Base-by-base conservation (phyloP, 331 rosid species). In the Quercus tomentella region DNA sequence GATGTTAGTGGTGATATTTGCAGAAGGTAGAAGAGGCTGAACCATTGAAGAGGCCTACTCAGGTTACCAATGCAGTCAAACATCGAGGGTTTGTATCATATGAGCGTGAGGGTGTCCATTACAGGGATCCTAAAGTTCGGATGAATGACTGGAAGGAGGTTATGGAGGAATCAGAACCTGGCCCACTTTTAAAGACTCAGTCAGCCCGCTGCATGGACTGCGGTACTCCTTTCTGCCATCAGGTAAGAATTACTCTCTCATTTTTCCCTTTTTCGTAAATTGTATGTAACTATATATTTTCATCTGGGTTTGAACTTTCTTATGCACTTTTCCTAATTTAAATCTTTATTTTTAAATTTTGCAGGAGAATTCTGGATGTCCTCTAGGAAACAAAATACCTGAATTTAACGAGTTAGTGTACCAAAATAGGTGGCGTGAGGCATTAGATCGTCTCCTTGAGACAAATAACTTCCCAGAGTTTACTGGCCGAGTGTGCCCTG, bases 151-250 rank as follows among this genome's bases (percentile, higher is more conserved):
- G 99, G 99, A 81, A 86, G 9, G 98, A 96, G 83, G 99, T 96
- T 82, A 90, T 89, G 98, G 88, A 88, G 89, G 93, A 90, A 84
- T 79, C 95, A 68, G 84, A 93, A 86, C 97, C 99, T 43, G 99
- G 98, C n/a, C 95, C 99, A 58, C 99, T 96, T 76, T 70, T 96
- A 81, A 92, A 89, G 77, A 96, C 99, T 57, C 99, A 96, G 74
- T 92, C 99, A n/a, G 99, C 99, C 33, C 98, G 99, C 57, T 96
- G 99, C 88, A 96, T 96, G 99, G 99, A 96, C 80, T 96, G 99
- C 76, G 99, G 99, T 25, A 96, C 99, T 76, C 99, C 99, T 67
- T 94, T 94, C 86, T 96, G 99, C 86, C 99, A 93, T 87, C 99
- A 96, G 92, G 99, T 96, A 78, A 73, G 74, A 69, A 16, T 70